Base-by-base conservation (phyloP, 2,329 filamentous ascomycete genomes). In the Waltergamsia citrina region DNA sequence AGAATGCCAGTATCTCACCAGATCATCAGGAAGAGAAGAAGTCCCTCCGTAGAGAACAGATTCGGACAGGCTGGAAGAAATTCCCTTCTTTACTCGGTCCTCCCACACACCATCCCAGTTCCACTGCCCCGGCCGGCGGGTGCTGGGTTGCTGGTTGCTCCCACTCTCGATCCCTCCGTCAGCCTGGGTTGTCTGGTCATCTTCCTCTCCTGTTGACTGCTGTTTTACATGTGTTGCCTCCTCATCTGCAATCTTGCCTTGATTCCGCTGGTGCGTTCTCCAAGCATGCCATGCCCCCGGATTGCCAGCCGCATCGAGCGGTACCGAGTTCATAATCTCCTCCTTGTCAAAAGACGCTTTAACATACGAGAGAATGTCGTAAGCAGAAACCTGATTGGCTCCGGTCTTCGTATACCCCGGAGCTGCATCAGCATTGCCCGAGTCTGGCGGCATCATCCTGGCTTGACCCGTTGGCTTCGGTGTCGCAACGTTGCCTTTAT, bases 91-190 rank as follows among this genome's bases (percentile, higher is more conserved):
- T 1, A 94, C 88, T 35, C 90, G 73, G 43, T 88, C 81, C 52
- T 93, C 85, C 90, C 90, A 98, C 0, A 96, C 90, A 0, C 90
- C 88, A 49, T 94, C 86, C 90, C 90, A 96, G 51, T 94, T 94
- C 90, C 90, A 96, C 47, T 94, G 82, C 6, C 82, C 84, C 0
- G 86, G 86, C 17, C 23, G 26, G 10, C 33, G 34, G 7, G 14
- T 16, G n/a, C 20, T n/a, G 18, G 22, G 12, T 7, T 26, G 23
- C 10, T 33, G 26, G 12, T 9, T 14, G 10, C 26, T 17, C 7
- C 19, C 15, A 20, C 18, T 21, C 24, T 19, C 21, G 6, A 21
- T 54, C 33, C 14, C 16, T n/a, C 19, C 34, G 9, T 11, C 19
- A 22, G 17, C 23, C 5, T 27, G 12, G n/a, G 9, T n/a, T 10